A percentile compares a stretch with the other conserved stretches of the same genome.
Conservation (phyloP, 805 yeast species). For the Metschnikowia aberdeeniae region DNA sequence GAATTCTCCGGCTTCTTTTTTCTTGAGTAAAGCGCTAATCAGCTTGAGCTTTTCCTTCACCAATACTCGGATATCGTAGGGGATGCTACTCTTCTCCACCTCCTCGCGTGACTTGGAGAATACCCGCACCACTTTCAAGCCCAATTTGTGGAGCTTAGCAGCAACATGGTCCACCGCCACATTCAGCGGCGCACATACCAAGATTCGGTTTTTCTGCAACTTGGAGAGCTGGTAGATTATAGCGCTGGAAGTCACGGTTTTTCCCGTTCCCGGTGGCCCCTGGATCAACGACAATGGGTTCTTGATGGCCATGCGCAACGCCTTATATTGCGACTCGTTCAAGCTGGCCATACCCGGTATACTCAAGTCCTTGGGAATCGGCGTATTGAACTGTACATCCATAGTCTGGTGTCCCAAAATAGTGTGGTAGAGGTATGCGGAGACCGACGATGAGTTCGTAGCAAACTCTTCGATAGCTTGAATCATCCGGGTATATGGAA, state of each 20-base stretch:
- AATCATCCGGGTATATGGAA: conserved; percentile 81
- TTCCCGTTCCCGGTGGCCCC: conserved; percentile 94
- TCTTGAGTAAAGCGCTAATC: not conserved
- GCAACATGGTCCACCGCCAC: conserved; percentile 93
- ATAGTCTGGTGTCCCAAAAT: conserved; percentile 76
- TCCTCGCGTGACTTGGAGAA: conserved; percentile 79
- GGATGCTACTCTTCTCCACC: conserved; percentile 44
- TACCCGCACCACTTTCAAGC: conserved; percentile 73
- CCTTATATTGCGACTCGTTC: conserved; percentile 75
- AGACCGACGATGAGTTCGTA: conserved; percentile 59
- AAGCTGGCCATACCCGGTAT: conserved; percentile 60
- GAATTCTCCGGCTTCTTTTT: conserved; percentile 6
- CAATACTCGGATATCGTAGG: conserved; percentile 1
- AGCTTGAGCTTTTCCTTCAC: not conserved
- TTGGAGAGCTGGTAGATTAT: conserved; percentile 73
- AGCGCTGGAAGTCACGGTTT: conserved; percentile 89
- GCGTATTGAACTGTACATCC: conserved; percentile 55
- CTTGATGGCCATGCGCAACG: conserved; percentile 43
- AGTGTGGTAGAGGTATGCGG: conserved; percentile 70
- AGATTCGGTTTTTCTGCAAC: conserved; percentile 56
- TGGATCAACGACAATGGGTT: conserved; percentile 38
- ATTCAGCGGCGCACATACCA: conserved; percentile 94
- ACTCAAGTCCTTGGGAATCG: conserved; percentile 59
- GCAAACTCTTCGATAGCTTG: conserved; percentile 71
- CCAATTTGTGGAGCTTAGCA: conserved; percentile 61